These are phyloP conservation scores for Amaranthus palmeri DNA, from an alignment of 148 eudicot species.

Conservation along the genomic window DNA sequence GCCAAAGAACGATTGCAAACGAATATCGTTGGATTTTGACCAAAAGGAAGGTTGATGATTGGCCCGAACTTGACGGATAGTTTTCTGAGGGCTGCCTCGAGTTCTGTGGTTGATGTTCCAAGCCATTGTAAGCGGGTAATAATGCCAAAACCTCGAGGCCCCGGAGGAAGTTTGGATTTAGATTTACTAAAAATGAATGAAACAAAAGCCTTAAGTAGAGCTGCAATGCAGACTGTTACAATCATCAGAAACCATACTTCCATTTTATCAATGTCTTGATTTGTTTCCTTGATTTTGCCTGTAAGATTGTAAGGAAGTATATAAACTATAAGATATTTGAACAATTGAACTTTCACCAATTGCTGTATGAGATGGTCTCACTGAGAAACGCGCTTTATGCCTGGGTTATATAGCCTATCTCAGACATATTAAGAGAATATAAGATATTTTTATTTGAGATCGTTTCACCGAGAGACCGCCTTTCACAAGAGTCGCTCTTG, in stretches of 20 bases:
- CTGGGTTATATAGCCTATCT: no score
- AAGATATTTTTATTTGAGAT: no score
- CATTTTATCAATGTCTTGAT: no score
- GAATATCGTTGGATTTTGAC: constrained; percentile 32
- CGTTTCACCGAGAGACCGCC: no score
- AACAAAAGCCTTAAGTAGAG: constrained; percentile 20
- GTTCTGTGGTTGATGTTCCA: constrained; percentile 30
- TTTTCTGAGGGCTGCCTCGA: constrained; percentile 36
- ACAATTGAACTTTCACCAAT: no score
- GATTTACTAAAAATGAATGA: background rate
- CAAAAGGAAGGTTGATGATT: constrained; percentile 37
- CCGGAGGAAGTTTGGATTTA: constrained; percentile 42
- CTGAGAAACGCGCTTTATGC: no score
- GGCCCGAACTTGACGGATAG: constrained; percentile 44
- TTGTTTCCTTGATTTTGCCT: no score
- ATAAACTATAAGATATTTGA: no score
- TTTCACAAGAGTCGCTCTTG: no score
- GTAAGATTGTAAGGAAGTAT: no score
- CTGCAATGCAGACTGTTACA: constrained; percentile 30
- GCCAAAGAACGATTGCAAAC: constrained; percentile 41
- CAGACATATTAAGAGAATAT: no score
- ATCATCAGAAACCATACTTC: constrained; percentile 12
- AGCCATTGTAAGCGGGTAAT: constrained; percentile 37
- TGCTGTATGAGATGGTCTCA: no score
- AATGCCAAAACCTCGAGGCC: constrained; percentile 36